Percentiles rank a stretch among this genome's conserved stretches.
Conservation (phyloP, 192 early-diverging fungal genomes). For the Podila verticillata region DNA sequence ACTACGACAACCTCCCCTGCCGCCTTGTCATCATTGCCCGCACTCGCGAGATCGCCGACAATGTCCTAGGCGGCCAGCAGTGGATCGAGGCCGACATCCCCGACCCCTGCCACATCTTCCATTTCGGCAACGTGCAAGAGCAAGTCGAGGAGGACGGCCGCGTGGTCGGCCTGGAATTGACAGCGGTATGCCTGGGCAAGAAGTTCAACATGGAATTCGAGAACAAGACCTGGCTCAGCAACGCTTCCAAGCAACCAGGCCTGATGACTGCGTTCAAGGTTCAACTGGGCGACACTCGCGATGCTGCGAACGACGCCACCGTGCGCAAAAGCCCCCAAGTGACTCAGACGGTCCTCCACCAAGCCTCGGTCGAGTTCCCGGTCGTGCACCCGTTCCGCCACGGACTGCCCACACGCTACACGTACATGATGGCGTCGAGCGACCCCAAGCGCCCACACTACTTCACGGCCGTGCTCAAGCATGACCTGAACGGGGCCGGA, state of each 20-base stretch:
- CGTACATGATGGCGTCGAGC: conserved; percentile 51
- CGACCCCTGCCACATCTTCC: conserved; percentile 48
- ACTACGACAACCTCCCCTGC: conserved; percentile 45
- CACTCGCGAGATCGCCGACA: conserved; percentile 26
- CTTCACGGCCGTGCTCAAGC: conserved; percentile 45
- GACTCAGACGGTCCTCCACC: conserved; percentile 23
- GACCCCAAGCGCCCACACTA: conserved; percentile 49
- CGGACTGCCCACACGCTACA: conserved; percentile 36
- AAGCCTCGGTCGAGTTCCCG: conserved; percentile 47
- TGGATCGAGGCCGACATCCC: conserved; percentile 51
- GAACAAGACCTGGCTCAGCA: conserved; percentile 48
- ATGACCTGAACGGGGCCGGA: conserved; percentile 25
- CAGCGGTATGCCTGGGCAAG: conserved; percentile 43
- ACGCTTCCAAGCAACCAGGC: conserved; percentile 46
- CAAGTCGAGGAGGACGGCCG: conserved; percentile 12
- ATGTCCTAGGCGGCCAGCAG: conserved; percentile 25
- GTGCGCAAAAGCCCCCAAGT: conserved; percentile 2
- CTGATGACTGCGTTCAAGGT: conserved; percentile 38
- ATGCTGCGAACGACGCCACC: not conserved
- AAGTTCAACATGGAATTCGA: conserved; percentile 51
- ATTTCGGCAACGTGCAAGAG: conserved; percentile 47
- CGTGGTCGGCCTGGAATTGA: conserved; percentile 40
- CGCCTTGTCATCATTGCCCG: conserved; percentile 48
- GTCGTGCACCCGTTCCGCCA: conserved; percentile 45
- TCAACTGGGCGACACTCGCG: conserved; percentile 9